Evolutionary conservation across 2,329 filamentous ascomycete species (phyloP).

Genomic region (Venturia nashicola): DNA sequence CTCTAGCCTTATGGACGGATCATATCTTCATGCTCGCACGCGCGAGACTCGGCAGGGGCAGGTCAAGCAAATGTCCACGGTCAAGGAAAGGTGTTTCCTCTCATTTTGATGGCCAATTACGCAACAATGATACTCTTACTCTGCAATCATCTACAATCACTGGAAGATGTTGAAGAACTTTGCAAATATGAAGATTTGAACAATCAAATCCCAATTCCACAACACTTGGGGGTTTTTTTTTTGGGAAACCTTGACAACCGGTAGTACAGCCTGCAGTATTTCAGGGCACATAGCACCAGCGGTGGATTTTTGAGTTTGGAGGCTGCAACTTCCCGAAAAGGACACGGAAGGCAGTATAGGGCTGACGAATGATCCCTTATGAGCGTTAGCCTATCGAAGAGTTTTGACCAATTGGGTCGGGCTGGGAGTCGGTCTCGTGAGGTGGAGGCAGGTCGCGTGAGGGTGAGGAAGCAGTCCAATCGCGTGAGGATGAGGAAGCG

Average conservation of each 20-base stretch:
- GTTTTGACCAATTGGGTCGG: neutral
- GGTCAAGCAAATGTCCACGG: neutral
- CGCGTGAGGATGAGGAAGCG: neutral
- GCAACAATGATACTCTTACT: neutral
- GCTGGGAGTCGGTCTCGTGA: neutral
- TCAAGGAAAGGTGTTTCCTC: neutral
- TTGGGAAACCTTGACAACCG: neutral
- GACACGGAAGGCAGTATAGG: neutral
- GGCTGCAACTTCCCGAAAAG: neutral
- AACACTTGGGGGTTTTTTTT: too few species aligned
- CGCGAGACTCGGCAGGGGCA: neutral
- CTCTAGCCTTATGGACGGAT: neutral
- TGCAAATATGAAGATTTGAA: neutral
- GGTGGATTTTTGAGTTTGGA: neutral
- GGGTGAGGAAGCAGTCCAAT: neutral
- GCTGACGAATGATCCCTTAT: neutral
- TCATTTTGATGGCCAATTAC: neutral
- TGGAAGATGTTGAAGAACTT: neutral
- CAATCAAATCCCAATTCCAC: neutral
- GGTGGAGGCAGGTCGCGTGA: neutral
- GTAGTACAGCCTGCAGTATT: neutral
- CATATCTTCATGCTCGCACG: neutral
- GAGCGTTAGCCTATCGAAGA: neutral
- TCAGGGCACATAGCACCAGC: neutral
- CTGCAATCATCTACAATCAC: neutral